These are phyloP conservation scores for Davidsoniella neocaledoniae DNA, from an alignment of 2,329 filamentous ascomycete species.

Conservation along the genomic window DNA sequence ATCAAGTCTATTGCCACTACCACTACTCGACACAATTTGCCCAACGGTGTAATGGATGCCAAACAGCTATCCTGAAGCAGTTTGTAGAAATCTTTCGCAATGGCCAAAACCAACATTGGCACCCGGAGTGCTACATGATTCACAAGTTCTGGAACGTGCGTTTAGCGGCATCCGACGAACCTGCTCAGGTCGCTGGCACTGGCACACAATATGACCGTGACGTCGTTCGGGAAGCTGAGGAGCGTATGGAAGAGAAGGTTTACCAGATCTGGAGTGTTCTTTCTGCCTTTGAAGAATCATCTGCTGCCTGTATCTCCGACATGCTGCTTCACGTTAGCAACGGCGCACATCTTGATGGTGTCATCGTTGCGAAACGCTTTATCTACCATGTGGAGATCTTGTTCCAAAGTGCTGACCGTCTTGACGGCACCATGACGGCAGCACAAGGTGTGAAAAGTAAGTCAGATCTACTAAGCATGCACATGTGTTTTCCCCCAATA, in stretches of 20 bases:
- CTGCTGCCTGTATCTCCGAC: slow-evolving; percentile 93
- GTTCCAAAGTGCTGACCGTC: slow-evolving; percentile 71
- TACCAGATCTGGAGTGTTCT: slow-evolving; percentile 97
- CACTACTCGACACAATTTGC: slow-evolving; percentile 97
- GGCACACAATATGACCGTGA: slow-evolving; percentile 37
- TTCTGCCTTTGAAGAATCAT: slow-evolving; percentile 93
- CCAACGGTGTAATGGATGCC: slow-evolving; percentile 88
- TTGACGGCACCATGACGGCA: slow-evolving; percentile 53
- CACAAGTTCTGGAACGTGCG: slow-evolving; percentile 99
- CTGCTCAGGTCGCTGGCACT: slow-evolving; percentile 4
- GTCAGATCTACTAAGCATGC: slow-evolving; percentile 15
- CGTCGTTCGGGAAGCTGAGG: slow-evolving; percentile 67
- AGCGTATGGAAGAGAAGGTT: slow-evolving; percentile 93
- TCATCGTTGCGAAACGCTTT: slow-evolving; percentile 87
- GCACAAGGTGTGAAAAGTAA: slow-evolving; percentile 42
- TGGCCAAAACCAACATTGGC: slow-evolving; percentile 97
- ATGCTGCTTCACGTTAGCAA: slow-evolving; percentile 99
- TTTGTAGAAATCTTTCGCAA: slow-evolving; percentile 98
- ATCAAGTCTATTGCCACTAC: slow-evolving; percentile 93
- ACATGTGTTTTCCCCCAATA: background rate
- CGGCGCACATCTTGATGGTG: slow-evolving; percentile 85
- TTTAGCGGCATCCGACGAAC: slow-evolving; percentile 24
- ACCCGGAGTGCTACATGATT: slow-evolving; percentile 99
- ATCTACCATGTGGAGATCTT: slow-evolving; percentile 91
- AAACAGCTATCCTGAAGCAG: slow-evolving; percentile 93